Evolutionary conservation across 1,139 yeast genomes (phyloP).

Genomic region (Yamadazyma epiphylla): DNA sequence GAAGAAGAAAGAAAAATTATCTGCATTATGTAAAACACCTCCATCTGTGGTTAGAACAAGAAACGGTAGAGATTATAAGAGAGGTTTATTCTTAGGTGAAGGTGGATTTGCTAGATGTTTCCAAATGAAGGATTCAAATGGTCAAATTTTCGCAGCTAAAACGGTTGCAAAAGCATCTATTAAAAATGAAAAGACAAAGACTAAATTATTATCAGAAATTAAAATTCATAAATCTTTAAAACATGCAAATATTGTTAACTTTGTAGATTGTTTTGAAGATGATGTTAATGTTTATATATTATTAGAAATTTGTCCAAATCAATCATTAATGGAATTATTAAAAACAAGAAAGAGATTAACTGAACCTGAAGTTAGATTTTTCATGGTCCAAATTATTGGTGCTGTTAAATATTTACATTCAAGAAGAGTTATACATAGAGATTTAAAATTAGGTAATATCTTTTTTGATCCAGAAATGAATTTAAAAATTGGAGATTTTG

Average conservation of each 20-base stretch:
- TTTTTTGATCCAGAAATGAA: conserved; percentile 92
- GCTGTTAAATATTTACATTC: conserved; percentile 91
- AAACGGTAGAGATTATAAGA: conserved; percentile 81
- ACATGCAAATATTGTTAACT: conserved; percentile 87
- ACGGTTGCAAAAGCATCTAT: conserved; percentile 96
- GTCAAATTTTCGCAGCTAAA: conserved; percentile 90
- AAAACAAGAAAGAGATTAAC: conserved; percentile 77
- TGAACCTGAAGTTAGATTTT: conserved; percentile 89
- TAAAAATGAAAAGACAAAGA: conserved; percentile 84
- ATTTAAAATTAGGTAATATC: conserved; percentile 88
- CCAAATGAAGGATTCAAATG: conserved; percentile 88
- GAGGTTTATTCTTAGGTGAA: conserved; percentile 91
- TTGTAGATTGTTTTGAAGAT: conserved; percentile 93
- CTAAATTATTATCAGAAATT: conserved; percentile 86
- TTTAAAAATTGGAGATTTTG: conserved; percentile 93
- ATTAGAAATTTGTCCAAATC: conserved; percentile 91
- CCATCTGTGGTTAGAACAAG: conserved; percentile 88
- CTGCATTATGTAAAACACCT: conserved; percentile 89
- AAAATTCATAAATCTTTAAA: conserved; percentile 89
- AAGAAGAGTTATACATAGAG: conserved; percentile 93
- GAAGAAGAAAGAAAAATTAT: conserved; percentile 82
- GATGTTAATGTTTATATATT: conserved; percentile 89
- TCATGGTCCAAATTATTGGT: conserved; percentile 90
- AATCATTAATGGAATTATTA: conserved; percentile 87
- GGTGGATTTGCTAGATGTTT: conserved; percentile 99